Conservation (phyloP, 2,329 filamentous ascomycete species). For the Atkinsonella hypoxylon region DNA sequence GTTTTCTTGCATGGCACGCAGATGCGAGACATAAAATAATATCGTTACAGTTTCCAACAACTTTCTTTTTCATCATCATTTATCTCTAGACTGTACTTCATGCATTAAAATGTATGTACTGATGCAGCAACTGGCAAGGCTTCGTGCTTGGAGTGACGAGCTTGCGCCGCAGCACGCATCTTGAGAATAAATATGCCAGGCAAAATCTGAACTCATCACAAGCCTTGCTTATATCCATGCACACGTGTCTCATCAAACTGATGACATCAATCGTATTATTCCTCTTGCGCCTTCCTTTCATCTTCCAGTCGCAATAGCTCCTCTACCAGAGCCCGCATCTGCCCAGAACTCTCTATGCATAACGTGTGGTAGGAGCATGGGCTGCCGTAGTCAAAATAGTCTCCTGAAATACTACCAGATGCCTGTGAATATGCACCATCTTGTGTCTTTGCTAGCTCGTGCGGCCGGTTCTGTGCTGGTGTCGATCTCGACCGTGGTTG, state of each 20-base stretch:
- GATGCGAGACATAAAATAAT: too few relatives aligned
- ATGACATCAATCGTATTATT: not conserved
- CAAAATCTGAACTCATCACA: not conserved
- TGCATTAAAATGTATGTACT: too few relatives aligned
- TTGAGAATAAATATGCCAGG: too few relatives aligned
- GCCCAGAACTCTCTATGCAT: conserved; percentile 12
- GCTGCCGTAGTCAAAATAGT: not conserved
- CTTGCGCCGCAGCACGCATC: too few relatives aligned
- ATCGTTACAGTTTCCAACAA: too few relatives aligned
- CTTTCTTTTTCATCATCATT: too few relatives aligned
- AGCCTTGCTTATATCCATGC: not conserved
- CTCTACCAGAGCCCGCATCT: conserved; percentile 21
- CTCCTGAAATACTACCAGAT: not conserved
- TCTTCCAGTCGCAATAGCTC: conserved; percentile 17
- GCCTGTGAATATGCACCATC: not conserved
- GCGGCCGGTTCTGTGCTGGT: not conserved
- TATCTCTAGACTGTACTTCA: too few relatives aligned
- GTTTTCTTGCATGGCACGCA: too few relatives aligned
- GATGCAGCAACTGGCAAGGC: too few relatives aligned
- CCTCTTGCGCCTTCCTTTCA: not conserved
- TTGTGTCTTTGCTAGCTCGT: not conserved
- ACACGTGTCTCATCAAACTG: not conserved
- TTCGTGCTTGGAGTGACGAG: too few relatives aligned
- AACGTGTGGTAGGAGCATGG: conserved; percentile 2
- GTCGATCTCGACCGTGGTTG: not conserved